phyloP scores from a whole-genome alignment of 441 rosid species.

The Pelargonium fulgidum region DNA sequence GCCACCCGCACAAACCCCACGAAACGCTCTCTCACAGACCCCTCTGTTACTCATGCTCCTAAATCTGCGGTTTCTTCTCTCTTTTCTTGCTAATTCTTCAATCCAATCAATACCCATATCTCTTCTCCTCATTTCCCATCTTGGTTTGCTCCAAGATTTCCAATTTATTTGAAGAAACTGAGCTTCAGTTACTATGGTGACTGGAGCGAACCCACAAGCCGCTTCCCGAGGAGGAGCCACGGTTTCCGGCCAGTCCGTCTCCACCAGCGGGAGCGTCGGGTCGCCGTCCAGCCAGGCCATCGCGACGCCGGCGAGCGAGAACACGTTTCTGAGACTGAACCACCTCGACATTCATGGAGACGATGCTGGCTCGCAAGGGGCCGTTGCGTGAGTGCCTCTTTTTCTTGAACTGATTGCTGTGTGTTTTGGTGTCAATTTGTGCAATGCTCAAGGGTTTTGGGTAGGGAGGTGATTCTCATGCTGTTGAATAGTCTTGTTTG shows the following conservation, averaged over 20 bases:
- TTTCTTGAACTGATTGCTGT: background rate
- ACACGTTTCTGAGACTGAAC: slow-evolving; percentile 52
- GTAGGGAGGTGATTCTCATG: background rate
- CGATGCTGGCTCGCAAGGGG: slow-evolving; percentile 79
- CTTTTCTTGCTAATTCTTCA: background rate
- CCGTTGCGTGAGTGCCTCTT: slow-evolving; percentile 48
- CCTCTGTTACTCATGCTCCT: slow-evolving; percentile 13
- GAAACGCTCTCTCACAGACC: background rate
- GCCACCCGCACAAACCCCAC: background rate
- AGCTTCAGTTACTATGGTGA: slow-evolving; percentile 27
- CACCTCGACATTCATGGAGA: slow-evolving; percentile 88
- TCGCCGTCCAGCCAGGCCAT: slow-evolving; percentile 73
- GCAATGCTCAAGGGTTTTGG: slow-evolving; percentile 15
- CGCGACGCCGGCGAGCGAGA: slow-evolving; percentile 75
- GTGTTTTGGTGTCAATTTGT: background rate
- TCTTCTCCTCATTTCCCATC: slow-evolving; percentile 27
- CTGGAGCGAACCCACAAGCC: slow-evolving; percentile 31
- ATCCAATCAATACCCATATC: slow-evolving; percentile 24
- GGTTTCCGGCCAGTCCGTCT: slow-evolving; percentile 76
- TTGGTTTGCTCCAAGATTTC: slow-evolving; percentile 19
- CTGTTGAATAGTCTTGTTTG: background rate
- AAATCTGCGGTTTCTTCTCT: background rate
- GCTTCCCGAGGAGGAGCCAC: slow-evolving; percentile 43
- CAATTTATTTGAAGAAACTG: background rate
- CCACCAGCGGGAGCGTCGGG: slow-evolving; percentile 94